Base-by-base conservation (phyloP, 345 rosid species). In the Ailanthus altissimus region DNA sequence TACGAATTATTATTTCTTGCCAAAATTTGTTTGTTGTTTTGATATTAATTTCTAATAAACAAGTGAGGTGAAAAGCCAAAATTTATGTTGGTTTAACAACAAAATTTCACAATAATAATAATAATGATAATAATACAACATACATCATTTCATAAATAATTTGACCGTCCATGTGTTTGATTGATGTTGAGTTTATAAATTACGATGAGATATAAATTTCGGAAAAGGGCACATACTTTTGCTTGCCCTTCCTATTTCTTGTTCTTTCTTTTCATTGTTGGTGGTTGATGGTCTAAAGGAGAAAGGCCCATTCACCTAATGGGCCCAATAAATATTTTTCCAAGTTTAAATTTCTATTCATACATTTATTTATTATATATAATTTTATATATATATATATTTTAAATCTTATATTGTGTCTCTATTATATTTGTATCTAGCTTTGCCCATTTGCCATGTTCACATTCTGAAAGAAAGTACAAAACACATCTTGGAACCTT, bases 371-470 rank as follows among this genome's bases (percentile, higher is more conserved):
- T 74, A n/a, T 16, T 32, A 47, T 73, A 59, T 32, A 16, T 21
- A n/a, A n/a, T 45, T 23, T 23, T 14, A 8, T 57, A 5, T 57
- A 15, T 72, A 14, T 47, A 32, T 32, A 32, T 32, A 32, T 32
- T 32, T 32, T 32, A 32, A n/a, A 32, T 32, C 3, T 32, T 32
- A 32, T 32, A 1, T 32, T 32, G 38, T 32, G 38, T 32, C 38
- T 32, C 38, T 32, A 32, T 32, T 32, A 1, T 32, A 32, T 66
- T 32, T 32, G 1, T 32, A 32, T 66, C 46, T 32, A n/a, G 56
- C 46, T 60, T 42, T 60, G 66, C 72, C 75, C 72, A 61, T 75
- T 68, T 50, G 75, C 78, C 81, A 77, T 73, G 84, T 81, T n/a
- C 38, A 36, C 73, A 71, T 59, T 23, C 71, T 62, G 9, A 47